A percentile compares a stretch with the other conserved stretches of the same genome.
Conservation (phyloP, 2,329 filamentous ascomycete genomes). For the Magnaporthiopsis poae region DNA sequence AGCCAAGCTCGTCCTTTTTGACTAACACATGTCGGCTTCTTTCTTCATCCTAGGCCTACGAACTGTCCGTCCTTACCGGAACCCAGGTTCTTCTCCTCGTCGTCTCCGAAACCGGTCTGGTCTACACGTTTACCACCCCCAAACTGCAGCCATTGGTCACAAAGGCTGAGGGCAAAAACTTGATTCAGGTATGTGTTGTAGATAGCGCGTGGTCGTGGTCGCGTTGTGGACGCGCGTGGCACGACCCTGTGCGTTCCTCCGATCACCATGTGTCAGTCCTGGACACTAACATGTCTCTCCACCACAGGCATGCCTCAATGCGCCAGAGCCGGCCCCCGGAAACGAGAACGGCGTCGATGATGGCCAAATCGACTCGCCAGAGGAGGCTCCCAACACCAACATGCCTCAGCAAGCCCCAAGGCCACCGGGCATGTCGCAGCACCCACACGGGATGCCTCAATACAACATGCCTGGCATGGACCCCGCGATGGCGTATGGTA, state of each 20-base stretch:
- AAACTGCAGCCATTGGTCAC: slow-evolving; percentile 97
- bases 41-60: slow-evolving; percentile 58
- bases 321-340: slow-evolving; percentile 75
- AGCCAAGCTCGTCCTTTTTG: not conserved
- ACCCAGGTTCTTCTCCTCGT: slow-evolving; percentile 94
- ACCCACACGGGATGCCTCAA: slow-evolving; percentile 50
- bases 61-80: slow-evolving; percentile 91
- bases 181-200: slow-evolving; percentile 73
- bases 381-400: slow-evolving; percentile 71
- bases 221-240: not conserved
- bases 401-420: slow-evolving; percentile 56
- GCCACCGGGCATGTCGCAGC: slow-evolving; percentile 49
- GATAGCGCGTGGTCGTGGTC: slow-evolving; percentile 23
- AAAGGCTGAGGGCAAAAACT: slow-evolving; percentile 96
- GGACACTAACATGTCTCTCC: not conserved
- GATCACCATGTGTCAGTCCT: slow-evolving; percentile 9
- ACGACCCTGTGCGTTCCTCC: not conserved
- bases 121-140: slow-evolving; percentile 96
- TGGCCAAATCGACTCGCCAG: slow-evolving; percentile 77
- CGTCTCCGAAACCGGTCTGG: slow-evolving; percentile 91
- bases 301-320: slow-evolving; percentile 84
- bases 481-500: slow-evolving; percentile 71
- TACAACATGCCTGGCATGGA: slow-evolving; percentile 58
- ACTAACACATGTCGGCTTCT: slow-evolving; percentile 10
- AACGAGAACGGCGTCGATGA: slow-evolving; percentile 75